Evolutionary conservation across 371 early-diverging fungal genomes (phyloP), one percentile per base, ranked within the genome.

Genomic region (Thermomucor indicae-seudaticae): DNA sequence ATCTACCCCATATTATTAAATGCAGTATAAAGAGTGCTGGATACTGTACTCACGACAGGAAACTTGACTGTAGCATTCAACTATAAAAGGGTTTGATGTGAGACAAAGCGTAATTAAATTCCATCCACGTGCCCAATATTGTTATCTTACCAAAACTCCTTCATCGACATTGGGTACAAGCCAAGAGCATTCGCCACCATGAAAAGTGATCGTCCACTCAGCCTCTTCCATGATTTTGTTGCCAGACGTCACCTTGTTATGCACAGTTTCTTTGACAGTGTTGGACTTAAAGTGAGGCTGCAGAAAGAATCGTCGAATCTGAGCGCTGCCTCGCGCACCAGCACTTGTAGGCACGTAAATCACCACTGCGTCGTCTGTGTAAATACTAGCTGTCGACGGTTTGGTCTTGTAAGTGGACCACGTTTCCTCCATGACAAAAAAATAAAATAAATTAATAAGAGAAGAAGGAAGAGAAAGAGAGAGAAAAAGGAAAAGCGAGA

Each of bases 271-370:
- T 10, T 35, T 43, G 25, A 67, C 47, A 12, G 53, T 39, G 14
- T 47, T 60, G 12, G 58, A 42, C 43, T 70, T 70, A 39, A 65
- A 65, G 28, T 62, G 53, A 1, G 58, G 61, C 23, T 61, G 55
- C 35, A 74, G 44, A 48, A 56, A 74, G 42, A 64, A 64, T 25
- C 54, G 48, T 22, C 64, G 67, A 43, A 70, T 67, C 28, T 65
- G 51, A 30, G 66, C 54, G 19, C 24, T 60, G 30, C 66, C 68
- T 49, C 58, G 57, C 4, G 58, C 67, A 40, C 70, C 70, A 14
- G 64, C 61, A 25, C 55, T 57, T 16, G 65, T 67, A 39, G 75
- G 75, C 22, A 75, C 67, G 45, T 62, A 72, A 50, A 66, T 61
- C 19, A 75, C 49, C 0, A 47, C 46, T 27, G 75, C 70, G 49